Evolutionary conservation across 2,329 filamentous ascomycete genomes (phyloP), one percentile per base, ranked within the genome.

Genomic region (Atkinsonella texensis): DNA sequence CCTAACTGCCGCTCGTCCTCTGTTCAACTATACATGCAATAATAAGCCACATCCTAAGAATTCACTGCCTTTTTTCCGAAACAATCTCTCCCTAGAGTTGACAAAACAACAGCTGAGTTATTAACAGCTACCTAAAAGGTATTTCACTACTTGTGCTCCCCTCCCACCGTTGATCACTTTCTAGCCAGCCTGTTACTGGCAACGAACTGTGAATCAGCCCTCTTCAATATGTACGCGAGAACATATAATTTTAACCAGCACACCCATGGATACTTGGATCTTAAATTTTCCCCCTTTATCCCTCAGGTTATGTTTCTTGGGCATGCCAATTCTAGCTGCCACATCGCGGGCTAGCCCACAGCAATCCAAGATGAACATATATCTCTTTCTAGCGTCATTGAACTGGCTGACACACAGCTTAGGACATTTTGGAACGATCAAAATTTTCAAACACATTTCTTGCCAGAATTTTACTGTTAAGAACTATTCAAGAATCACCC

Each of bases 391-490:
- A 20, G 38, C 41, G 41, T 57, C 52, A 40, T 38, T 52, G 44
- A 51, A 23, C 50, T 57, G 51, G 56, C 56, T 58, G 48, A 58
- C 51, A 10, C 23, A 45, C 50, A 17, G 40, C 44, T 40, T 53
- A 57, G 54, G 47, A 17, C 51, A 46, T 42, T 31, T 47, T 5
- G 32, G 28, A 17, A 18, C 28, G 10, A 33, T 49, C 6, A n/a
- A 51, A 15, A 32, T 20, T 31, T 51, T 49, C 32, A 53, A 39
- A 17, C 38, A 39, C 7, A 48, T 50, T 8, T 31, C 17, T 50
- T 31, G 13, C 9, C 51, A 43, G 43, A 9, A 12, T 18, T 8
- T 15, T 8, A 7, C 20, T 17, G 28, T 28, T 8, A 20, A 3
- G 33, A 6, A 13, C 15, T 31, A 18, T 15, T 38, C 35, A 38